Evolutionary conservation across 345 rosid species (phyloP), one percentile per base, ranked within the genome.

Genomic region (Populus ilicifolia): DNA sequence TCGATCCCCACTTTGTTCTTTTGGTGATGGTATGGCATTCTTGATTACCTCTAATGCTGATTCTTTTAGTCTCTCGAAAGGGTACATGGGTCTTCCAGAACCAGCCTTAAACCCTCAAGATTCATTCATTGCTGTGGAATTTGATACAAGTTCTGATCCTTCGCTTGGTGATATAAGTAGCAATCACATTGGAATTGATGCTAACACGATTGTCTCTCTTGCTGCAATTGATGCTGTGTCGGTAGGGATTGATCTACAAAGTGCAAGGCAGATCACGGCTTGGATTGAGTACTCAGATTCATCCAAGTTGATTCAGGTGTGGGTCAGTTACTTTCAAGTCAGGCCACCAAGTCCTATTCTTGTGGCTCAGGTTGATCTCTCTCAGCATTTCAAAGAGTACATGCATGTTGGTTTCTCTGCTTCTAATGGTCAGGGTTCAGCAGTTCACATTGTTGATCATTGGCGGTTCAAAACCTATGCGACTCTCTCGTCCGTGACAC

Each of bases 361-460:
- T 50, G 84, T 87, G 4, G 85, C 90, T 13, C 86, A 85, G 78
- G 72, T 90, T 23, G 97, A 93, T 78, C 90, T 93, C 41, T 83
- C 92, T 17, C 75, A 77, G 61, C 84, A 86, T 62, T 73, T 90
- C 64, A 89, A 86, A 68, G 94, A 93, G 87, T 92, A 73, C 38
- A 92, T 93, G 98, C 88, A 90, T 64, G 94, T 93, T 0, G 98
- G 97, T 12, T 93, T 93, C 88, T 85, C 97, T 0, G 97, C 94
- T 75, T 89, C 97, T 0, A 93, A 89, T 59, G 86, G 95, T 35
- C 84, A 75, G 70, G 98, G 98, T 36, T 91, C 97, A 0, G 91
- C 97, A 17, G 38, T 75, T 71, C 92, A 93, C 27, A 61, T 87
- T 30, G 76, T 93, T 52, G 80, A 89, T 67, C 84, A 86, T 29